Percentiles rank a stretch among this genome's conserved stretches.
Conservation (phyloP, 495 filamentous ascomycete species). For the Hypomontagnella submonticulosa region DNA sequence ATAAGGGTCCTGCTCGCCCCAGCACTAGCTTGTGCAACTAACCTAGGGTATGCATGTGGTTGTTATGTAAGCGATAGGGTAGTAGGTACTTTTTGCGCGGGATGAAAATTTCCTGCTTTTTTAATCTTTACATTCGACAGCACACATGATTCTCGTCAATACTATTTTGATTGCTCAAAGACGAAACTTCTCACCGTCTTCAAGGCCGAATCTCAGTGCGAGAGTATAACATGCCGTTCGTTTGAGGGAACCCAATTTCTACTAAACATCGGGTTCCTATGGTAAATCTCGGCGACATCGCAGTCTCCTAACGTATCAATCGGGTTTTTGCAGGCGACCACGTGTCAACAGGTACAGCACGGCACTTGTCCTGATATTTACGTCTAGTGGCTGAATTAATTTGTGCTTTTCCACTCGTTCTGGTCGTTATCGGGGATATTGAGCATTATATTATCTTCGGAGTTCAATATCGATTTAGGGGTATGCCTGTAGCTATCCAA, state of each 20-base stretch:
- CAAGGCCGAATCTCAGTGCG: constrained; percentile 45
- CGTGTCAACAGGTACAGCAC: constrained; percentile 21
- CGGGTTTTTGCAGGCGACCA: constrained; percentile 2
- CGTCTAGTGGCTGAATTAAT: constrained; percentile 10
- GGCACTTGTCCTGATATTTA: constrained; percentile 15
- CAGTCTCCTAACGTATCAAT: constrained; percentile 20
- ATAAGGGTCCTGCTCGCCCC: constrained; percentile 15
- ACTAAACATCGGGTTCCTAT: constrained; percentile 47
- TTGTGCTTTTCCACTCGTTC: constrained; percentile 7
- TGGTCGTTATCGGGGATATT: constrained; percentile 1
- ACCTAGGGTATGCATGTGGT: background rate
- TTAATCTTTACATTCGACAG: constrained; percentile 46
- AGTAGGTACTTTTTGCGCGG: constrained; percentile 6
- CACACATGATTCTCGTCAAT: constrained; percentile 44
- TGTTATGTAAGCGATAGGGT: constrained; percentile 10
- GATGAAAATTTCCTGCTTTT: constrained; percentile 19
- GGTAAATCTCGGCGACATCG: constrained; percentile 50
- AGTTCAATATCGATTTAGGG: background rate
- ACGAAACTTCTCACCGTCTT: constrained; percentile 42
- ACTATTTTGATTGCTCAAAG: constrained; percentile 42
- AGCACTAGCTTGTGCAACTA: background rate
- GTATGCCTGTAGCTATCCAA: too few species aligned
- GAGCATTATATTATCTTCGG: constrained; percentile 3
- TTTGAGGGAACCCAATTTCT: constrained; percentile 48
- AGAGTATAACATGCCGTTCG: constrained; percentile 49